Evolutionary conservation across 2,329 filamentous ascomycete genomes (phyloP), one percentile per base, ranked within the genome.

Genomic region (Trichophyton simii): DNA sequence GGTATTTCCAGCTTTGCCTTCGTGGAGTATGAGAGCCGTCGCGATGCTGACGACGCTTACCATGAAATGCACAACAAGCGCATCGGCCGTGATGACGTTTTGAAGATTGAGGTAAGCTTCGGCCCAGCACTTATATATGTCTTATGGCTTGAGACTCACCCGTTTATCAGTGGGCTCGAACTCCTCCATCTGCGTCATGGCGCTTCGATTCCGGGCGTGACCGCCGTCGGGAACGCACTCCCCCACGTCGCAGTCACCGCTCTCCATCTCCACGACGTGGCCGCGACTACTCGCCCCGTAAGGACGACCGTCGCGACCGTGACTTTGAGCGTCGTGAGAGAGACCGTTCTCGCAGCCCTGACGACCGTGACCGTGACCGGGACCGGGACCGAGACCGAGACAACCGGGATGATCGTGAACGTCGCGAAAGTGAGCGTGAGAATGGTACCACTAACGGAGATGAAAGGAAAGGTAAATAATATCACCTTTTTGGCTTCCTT

Each of bases 21-120:
- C 75, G 94, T 99, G 66, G 94, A 99, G 78, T 99, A 99, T 76
- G 94, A 99, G 80, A 95, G 91, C 76, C 89, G 92, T 70, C 91
- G 94, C 69, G 94, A 99, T 81, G 91, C 94, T 66, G 94, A 99
- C 76, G 94, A 99, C 79, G 94, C 94, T 57, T 99, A 99, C 75
- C 90, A 99, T 76, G 94, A 99, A 79, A 99, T 99, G 94, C 94
- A 99, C 74, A 97, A 97, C 81, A 96, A 96, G 84, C 90, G 92
- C 67, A 91, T 99, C 69, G 91, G 91, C 57, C 87, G 92, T 65
- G 94, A 99, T 72, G 94, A 99, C 71, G 79, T 96, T 63, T 75
- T 99, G 78, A 99, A 99, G 80, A 97, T 99, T 67, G 94, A 99
- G 84, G 94, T 96, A 78, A 68, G 83, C 68, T 59, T 25, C 5